A percentile compares a stretch with the other conserved stretches of the same genome.
Conservation (phyloP, 495 filamentous ascomycete genomes). For the Articulospora tetracladia region DNA sequence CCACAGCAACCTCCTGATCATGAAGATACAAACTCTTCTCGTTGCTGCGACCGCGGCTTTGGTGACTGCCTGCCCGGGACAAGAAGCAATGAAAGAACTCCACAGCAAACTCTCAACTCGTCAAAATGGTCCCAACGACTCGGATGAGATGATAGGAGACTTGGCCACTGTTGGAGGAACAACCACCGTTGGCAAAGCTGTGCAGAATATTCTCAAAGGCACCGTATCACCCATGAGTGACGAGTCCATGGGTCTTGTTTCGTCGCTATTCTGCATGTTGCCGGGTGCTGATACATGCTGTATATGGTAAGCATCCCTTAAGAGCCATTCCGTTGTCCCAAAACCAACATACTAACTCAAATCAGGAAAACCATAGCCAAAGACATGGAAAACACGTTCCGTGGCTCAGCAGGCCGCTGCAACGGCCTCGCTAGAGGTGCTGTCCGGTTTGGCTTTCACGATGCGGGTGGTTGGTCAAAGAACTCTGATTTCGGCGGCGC, state of each 20-base stretch:
- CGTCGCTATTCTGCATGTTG: background rate
- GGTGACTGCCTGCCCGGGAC: slow-evolving; percentile 6
- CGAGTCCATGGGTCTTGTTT: background rate
- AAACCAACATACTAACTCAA: background rate
- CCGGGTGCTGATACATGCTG: slow-evolving; percentile 31
- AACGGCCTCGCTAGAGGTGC: slow-evolving; percentile 25
- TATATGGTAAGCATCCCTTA: slow-evolving; percentile 25
- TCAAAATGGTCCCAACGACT: background rate
- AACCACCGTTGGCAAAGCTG: slow-evolving; percentile 1
- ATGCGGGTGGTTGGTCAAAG: slow-evolving; percentile 31
- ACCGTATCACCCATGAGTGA: slow-evolving; percentile 1
- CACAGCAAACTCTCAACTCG: background rate
- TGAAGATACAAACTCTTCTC: slow-evolving; percentile 8
- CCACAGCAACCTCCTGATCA: background rate
- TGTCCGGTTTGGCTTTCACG: slow-evolving; percentile 33
- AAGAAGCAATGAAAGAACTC: background rate
- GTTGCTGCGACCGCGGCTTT: background rate
- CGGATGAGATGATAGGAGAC: slow-evolving; percentile 14
- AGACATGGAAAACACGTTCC: slow-evolving; percentile 30
- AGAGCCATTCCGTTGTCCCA: background rate
- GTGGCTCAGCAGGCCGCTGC: slow-evolving; percentile 21
- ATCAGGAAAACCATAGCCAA: slow-evolving; percentile 32
- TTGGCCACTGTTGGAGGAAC: slow-evolving; percentile 5
- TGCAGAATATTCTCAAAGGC: slow-evolving; percentile 8
- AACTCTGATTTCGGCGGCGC: slow-evolving; percentile 27